Evolutionary conservation across 768 basidiomycete genomes (phyloP), one percentile per base, ranked within the genome.

Genomic region (Amyloporia xantha): DNA sequence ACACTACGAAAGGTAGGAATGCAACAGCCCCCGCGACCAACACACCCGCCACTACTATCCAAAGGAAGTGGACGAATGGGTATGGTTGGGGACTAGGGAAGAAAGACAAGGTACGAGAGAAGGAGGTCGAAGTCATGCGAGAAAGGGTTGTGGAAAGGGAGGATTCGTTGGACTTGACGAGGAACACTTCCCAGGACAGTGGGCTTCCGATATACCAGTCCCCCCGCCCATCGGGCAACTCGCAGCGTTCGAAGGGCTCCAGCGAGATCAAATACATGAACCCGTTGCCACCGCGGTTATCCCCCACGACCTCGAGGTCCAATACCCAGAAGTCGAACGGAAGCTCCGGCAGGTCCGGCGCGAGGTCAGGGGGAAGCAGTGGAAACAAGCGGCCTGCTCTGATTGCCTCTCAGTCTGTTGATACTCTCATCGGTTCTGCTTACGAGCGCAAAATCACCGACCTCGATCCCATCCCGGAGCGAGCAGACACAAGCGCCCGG

Each of bases 371-470:
- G 17, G 15, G 41, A 10, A 12, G 33, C 47, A 21, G 36, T 25
- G 40, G 25, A 38, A 49, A 57, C 54, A 53, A 40, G 4, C 72
- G 75, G 4, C 72, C 76, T 23, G 65, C 61, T 21, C 44, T 71
- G 13, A 65, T 72, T 25, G 71, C 78, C n/a, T 78, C 75, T 20
- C 82, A 87, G 54, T 86, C 86, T 2, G 71, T 78, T 1, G 78
- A 76, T 54, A 89, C 86, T 1, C 78, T 89, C 24, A 77, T 89
- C n/a, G 86, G 86, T 2, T 85, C 83, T 15, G 83, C 82, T 1
- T 67, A 74, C 42, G 79, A 85, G 49, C 77, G 85, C 57, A 89
- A 89, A 66, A 67, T 84, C 39, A 75, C 75, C 43, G 84, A 87
- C 49, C 28, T 72, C 0, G 82, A 81, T 25, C 72, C 76, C 2